A percentile compares a stretch with the other conserved stretches of the same genome.
Conservation (phyloP, 768 basidiomycete genomes). For the Tulasnella sp. region DNA sequence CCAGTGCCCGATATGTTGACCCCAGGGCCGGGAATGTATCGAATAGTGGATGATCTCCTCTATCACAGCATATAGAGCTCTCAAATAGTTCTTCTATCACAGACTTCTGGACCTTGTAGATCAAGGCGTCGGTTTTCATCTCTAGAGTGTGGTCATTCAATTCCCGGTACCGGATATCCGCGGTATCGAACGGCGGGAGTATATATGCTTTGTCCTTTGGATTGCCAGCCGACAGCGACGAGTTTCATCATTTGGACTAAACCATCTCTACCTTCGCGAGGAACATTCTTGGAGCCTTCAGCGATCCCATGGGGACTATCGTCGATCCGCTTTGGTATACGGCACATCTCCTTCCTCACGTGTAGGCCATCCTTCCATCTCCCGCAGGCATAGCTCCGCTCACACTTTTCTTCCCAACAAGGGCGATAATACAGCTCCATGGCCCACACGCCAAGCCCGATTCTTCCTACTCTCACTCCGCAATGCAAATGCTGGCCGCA, state of each 20-base stretch:
- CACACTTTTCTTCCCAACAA: neutral
- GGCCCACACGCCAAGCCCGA: constrained; percentile 33
- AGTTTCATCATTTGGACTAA: constrained; percentile 66
- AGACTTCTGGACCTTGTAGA: constrained; percentile 34
- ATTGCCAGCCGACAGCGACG: constrained; percentile 58
- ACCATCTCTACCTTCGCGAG: constrained; percentile 58
- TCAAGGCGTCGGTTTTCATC: constrained; percentile 32
- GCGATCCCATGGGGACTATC: constrained; percentile 52
- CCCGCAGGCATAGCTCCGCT: neutral
- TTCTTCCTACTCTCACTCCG: constrained; percentile 19
- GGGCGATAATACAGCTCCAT: constrained; percentile 31
- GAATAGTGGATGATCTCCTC: too few relatives aligned
- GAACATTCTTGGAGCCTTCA: constrained; percentile 60
- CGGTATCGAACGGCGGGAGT: neutral
- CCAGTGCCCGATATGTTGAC: too few relatives aligned
- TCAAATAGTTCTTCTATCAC: too few relatives aligned
- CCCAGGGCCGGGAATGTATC: too few relatives aligned
- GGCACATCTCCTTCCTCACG: constrained; percentile 43
- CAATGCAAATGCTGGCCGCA: constrained; percentile 24
- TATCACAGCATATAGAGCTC: too few relatives aligned
- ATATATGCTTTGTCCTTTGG: neutral
- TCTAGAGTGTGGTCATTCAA: constrained; percentile 34
- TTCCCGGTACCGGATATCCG: neutral
- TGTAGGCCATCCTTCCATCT: neutral
- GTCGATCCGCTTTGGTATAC: constrained; percentile 61